These are phyloP conservation scores for Rosa lucieae DNA, from an alignment of 306 rosid species.

Conservation along the genomic window DNA sequence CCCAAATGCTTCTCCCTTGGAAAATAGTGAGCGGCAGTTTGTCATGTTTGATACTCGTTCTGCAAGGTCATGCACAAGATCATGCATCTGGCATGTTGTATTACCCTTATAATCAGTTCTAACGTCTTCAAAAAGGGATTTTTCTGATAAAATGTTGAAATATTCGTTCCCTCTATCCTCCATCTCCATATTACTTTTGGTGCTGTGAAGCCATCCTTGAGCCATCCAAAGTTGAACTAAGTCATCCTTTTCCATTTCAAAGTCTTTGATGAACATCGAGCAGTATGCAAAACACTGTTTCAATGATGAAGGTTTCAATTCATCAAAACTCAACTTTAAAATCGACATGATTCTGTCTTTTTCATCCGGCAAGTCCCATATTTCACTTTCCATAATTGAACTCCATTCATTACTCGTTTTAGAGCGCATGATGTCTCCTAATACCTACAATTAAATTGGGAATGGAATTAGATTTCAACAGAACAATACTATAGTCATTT, in stretches of 20 bases:
- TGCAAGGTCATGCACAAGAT: constrained; percentile 28
- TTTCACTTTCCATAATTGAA: not conserved
- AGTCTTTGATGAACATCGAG: not conserved
- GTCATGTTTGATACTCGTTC: not conserved
- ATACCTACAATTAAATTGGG: not conserved
- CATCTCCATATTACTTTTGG: not conserved
- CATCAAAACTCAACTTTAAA: constrained; percentile 16
- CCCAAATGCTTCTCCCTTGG: not conserved
- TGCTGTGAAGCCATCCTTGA: constrained; percentile 16
- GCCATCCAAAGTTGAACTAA: constrained; percentile 25
- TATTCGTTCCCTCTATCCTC: constrained; percentile 22
- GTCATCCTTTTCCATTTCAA: not conserved
- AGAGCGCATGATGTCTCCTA: constrained; percentile 17
- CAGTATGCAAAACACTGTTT: constrained; percentile 31
- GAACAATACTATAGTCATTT: not conserved
- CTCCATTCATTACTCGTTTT: not conserved
- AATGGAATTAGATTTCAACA: not conserved
- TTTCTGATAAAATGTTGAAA: constrained; percentile 14
- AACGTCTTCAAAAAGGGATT: constrained; percentile 21
- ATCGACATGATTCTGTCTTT: not conserved
- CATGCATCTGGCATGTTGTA: constrained; percentile 20
- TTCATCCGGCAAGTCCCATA: not conserved
- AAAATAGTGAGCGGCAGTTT: not conserved
- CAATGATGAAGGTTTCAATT: constrained; percentile 3
- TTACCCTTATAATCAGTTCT: not conserved